These are phyloP conservation scores for Trichoderma guizhouense DNA, from an alignment of 2,329 filamentous ascomycete genomes.

Conservation along the genomic window DNA sequence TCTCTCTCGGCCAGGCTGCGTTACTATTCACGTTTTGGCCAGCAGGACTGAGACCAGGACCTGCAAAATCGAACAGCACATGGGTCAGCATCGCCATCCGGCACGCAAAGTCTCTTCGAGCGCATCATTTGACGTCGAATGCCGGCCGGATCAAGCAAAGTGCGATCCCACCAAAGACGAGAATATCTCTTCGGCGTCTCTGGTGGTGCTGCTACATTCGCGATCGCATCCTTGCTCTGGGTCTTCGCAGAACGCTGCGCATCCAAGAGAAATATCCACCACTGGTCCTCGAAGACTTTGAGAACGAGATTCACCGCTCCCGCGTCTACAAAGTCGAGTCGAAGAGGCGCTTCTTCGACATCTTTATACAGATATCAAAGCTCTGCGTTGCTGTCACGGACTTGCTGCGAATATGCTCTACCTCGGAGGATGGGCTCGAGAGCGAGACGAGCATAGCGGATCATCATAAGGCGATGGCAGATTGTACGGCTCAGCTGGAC, in stretches of 20 bases:
- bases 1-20: constrained; percentile 2
- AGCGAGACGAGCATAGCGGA: background rate
- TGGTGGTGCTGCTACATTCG: constrained; percentile 55
- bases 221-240: constrained; percentile 47
- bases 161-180: constrained; percentile 33
- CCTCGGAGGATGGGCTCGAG: constrained; percentile 7
- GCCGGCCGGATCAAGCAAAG: background rate
- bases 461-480: background rate
- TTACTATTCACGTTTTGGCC: constrained; percentile 15
- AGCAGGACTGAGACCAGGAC: background rate
- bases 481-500: background rate
- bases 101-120: constrained; percentile 25
- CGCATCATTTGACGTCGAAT: background rate
- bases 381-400: constrained; percentile 6
- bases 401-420: background rate
- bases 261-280: constrained; percentile 32
- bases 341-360: background rate
- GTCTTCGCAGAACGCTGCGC: constrained; percentile 45
- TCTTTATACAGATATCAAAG: constrained; percentile 8
- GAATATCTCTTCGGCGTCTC: constrained; percentile 31
- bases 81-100: constrained; percentile 10
- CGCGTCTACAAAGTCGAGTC: constrained; percentile 10
- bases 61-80: background rate
- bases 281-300: constrained; percentile 37
- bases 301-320: constrained; percentile 24